These are phyloP conservation scores for Magnusiomyces ingens DNA, from an alignment of 1,139 yeast genomes.

Conservation along the genomic window DNA sequence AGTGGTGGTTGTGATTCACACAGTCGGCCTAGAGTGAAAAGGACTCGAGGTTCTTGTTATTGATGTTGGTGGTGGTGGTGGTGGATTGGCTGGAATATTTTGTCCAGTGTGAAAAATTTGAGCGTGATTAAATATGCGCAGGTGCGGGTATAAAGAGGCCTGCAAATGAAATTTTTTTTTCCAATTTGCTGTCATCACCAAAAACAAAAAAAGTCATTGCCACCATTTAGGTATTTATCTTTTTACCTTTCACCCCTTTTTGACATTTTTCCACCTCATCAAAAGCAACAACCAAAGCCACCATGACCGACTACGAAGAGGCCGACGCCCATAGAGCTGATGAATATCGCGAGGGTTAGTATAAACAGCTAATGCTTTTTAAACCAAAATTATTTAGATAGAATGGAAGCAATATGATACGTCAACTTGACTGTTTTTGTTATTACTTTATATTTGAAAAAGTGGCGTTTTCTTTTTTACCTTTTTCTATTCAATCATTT, in stretches of 20 bases:
- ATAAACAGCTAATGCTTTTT: not conserved
- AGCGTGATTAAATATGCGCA: too few species aligned
- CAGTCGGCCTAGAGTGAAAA: too few species aligned
- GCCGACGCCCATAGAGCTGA: slow-evolving; percentile 13
- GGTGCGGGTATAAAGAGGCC: too few species aligned
- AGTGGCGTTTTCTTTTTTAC: not conserved
- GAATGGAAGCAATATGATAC: too few species aligned
- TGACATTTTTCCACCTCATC: not conserved
- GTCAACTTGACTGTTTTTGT: too few species aligned
- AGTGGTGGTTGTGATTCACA: too few species aligned
- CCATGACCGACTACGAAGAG: slow-evolving; percentile 17
- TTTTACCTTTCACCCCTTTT: not conserved
- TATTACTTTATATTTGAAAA: too few species aligned
- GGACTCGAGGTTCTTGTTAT: too few species aligned
- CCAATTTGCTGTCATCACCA: not conserved
- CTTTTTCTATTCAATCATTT: not conserved
- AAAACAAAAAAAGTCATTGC: not conserved
- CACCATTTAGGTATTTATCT: not conserved
- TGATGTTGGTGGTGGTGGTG: too few species aligned
- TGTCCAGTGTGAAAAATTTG: too few species aligned
- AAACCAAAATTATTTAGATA: too few species aligned
- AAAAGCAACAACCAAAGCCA: not conserved
- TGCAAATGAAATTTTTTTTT: not conserved
- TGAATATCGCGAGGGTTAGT: slow-evolving; percentile 18
- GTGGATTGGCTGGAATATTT: too few species aligned